Conservation (phyloP, 306 rosid genomes). For the Chamaecrista fasciculata region DNA sequence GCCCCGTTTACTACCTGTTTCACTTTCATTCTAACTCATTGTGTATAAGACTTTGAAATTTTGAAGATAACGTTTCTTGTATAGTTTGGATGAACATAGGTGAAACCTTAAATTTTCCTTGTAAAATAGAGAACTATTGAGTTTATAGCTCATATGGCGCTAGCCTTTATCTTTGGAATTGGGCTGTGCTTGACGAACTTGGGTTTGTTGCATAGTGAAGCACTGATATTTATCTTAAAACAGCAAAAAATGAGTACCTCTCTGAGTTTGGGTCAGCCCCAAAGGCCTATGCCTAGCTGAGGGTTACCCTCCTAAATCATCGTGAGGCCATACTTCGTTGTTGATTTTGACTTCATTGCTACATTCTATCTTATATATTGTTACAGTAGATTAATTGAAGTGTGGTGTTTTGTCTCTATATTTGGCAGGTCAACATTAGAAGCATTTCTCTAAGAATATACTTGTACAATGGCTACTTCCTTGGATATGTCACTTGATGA, state of each 20-base stretch:
- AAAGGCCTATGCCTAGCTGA: neutral
- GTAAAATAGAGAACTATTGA: neutral
- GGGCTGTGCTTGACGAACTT: neutral
- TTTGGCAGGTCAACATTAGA: slow-evolving; percentile 21
- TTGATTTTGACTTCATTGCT: neutral
- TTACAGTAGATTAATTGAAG: neutral
- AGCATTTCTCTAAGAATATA: slow-evolving; percentile 20
- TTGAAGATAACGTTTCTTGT: neutral
- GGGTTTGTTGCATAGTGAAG: neutral
- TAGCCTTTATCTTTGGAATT: neutral
- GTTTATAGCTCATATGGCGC: too few relatives aligned
- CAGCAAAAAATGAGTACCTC: neutral
- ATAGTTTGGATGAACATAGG: neutral
- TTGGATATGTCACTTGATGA: slow-evolving; percentile 88
- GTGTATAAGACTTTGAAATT: neutral
- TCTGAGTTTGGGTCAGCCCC: neutral
- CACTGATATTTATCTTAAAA: neutral
- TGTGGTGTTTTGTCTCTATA: neutral
- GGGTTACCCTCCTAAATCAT: neutral
- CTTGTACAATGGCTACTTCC: slow-evolving; percentile 59
- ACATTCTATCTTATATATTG: neutral
- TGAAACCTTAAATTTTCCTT: neutral
- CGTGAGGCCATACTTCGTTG: neutral
- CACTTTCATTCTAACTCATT: neutral
- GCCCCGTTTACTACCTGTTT: neutral